Evolutionary conservation across 148 eudicot genomes (phyloP), one percentile per base, ranked within the genome.

Genomic region (Agrostemma githago): DNA sequence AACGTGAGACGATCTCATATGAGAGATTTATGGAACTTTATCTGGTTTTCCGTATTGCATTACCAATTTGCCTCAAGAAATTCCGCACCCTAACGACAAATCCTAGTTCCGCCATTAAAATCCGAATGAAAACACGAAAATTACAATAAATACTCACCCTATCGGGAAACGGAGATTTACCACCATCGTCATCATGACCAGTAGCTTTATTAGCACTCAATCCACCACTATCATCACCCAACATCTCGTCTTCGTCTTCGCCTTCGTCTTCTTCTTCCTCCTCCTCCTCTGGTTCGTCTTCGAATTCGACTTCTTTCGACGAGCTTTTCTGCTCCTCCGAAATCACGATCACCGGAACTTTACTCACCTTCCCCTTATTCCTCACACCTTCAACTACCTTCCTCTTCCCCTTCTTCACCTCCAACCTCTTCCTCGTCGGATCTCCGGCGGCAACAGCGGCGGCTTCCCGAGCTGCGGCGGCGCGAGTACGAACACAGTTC

Each of bases 221-320:
- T 3, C 96, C 96, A 69, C 92, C 96, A 84, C 89, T 91, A 57
- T 83, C 88, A 53, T 89, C 91, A 14, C 81, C 87, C 89, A 91
- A 82, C 78, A 77, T 84, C 10, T 80, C 80, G 64, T 66, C n/a
- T n/a, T n/a, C 78, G 2, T 61, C 77, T 26, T 74, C 73, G 8
- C 48, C 65, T 17, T 59, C 48, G 2, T 43, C 71, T 34, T 71
- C 77, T 26, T 46, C 72, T 6, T 38, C 76, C 65, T 42, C 67
- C 46, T 56, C 66, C 34, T 70, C 74, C 61, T 53, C 17, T 26
- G 34, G 34, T 26, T 26, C 34, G 34, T 26, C 34, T 7, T 26
- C 78, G 3, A 6, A 56, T 44, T 66, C 76, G 38, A 51, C 53
- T 73, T 66, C 74, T 51, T 62, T 71, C 17, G 78, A 66, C 51